These are phyloP conservation scores for Arabidopsis lyrata DNA, from an alignment of 441 rosid genomes.

Conservation along the genomic window DNA sequence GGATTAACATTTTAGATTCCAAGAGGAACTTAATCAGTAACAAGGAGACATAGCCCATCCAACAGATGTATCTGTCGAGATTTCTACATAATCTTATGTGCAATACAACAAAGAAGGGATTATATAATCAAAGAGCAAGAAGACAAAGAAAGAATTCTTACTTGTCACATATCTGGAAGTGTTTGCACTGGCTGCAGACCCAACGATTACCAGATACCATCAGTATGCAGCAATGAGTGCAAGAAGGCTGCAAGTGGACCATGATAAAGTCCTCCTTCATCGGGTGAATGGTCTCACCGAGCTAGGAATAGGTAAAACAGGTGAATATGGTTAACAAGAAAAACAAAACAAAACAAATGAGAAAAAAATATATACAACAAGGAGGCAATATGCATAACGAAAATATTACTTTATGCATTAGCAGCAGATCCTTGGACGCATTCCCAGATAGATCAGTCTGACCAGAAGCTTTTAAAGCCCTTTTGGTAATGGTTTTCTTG, in stretches of 20 bases:
- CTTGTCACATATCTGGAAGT: slow-evolving; percentile 95
- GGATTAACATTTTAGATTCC: slow-evolving; percentile 30
- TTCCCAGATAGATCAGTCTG: slow-evolving; percentile 95
- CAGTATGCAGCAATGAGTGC: slow-evolving; percentile 84
- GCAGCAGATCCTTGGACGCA: slow-evolving; percentile 92
- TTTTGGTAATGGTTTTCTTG: slow-evolving; percentile 89
- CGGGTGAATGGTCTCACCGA: slow-evolving; percentile 97
- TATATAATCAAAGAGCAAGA: slow-evolving; percentile 12
- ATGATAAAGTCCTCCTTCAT: slow-evolving; percentile 99
- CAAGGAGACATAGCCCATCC: slow-evolving; percentile 12
- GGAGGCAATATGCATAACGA: slow-evolving; percentile 10
- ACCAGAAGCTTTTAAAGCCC: slow-evolving; percentile 98
- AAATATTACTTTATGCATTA: slow-evolving; percentile 88
- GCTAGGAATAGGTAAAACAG: slow-evolving; percentile 55
- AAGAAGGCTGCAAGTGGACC: slow-evolving; percentile 96
- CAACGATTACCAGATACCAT: slow-evolving; percentile 95
- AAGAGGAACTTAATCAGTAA: slow-evolving; percentile 35
- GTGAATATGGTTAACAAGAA: slow-evolving; percentile 16
- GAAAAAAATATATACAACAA: not conserved
- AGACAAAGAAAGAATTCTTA: slow-evolving; percentile 52
- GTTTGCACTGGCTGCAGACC: slow-evolving; percentile 96
- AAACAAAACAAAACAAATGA: not conserved
- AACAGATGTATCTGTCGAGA: not conserved
- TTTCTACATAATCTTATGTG: not conserved
- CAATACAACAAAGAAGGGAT: slow-evolving; percentile 5